These are phyloP conservation scores for Colletotrichum musicola DNA, from an alignment of 2,329 filamentous ascomycete species.

Conservation along the genomic window DNA sequence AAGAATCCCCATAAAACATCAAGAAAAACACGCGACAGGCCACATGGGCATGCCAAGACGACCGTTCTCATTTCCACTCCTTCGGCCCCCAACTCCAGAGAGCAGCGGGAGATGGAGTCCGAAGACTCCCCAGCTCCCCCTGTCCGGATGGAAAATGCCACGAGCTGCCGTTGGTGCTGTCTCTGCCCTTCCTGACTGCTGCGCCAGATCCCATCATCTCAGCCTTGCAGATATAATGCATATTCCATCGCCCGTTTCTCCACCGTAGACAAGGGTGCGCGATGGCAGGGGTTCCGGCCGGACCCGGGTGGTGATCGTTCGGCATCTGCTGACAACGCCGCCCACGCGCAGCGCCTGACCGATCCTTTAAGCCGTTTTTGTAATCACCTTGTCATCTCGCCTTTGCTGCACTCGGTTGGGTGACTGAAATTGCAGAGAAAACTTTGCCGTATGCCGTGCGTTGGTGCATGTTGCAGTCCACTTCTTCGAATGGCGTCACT, in stretches of 20 bases:
- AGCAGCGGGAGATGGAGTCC: no score
- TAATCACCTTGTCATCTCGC: background rate
- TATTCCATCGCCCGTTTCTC: slow-evolving; percentile 11
- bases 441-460: no score
- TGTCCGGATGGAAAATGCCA: background rate
- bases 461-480: background rate
- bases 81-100: background rate
- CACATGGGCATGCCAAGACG: slow-evolving; percentile 6
- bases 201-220: slow-evolving; percentile 1
- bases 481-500: background rate
- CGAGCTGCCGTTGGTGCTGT: slow-evolving; percentile 1
- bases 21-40: slow-evolving; percentile 1
- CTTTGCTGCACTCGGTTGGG: background rate
- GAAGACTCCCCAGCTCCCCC: background rate
- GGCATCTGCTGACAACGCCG: slow-evolving; percentile 23
- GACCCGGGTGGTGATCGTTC: slow-evolving; percentile 20
- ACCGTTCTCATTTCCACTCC: background rate
- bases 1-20: slow-evolving; percentile 3
- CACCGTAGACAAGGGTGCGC: background rate
- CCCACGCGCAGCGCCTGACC: background rate
- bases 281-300: slow-evolving; percentile 13
- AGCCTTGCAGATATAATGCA: slow-evolving; percentile 8
- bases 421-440: no score
- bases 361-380: background rate
- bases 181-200: background rate